Percentiles rank a stretch among this genome's conserved stretches.
Conservation (phyloP, 2,329 filamentous ascomycete species). For the Elsinoe arachidis region DNA sequence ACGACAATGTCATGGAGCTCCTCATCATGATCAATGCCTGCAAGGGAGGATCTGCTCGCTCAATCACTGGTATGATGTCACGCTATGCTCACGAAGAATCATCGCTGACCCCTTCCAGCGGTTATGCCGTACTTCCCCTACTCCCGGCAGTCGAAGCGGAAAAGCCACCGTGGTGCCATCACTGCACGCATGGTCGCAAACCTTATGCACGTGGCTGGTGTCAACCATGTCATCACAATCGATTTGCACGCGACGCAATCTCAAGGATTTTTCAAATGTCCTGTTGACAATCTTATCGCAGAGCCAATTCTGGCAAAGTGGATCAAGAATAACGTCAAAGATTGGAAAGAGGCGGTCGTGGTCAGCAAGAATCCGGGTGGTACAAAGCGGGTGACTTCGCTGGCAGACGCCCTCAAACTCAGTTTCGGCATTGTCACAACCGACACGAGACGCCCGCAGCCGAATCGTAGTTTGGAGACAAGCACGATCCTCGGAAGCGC, state of each 20-base stretch:
- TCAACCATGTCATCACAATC: constrained; percentile 95
- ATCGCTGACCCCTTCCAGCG: constrained; percentile 41
- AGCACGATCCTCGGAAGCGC: constrained; percentile 61
- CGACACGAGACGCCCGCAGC: constrained; percentile 51
- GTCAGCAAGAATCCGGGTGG: constrained; percentile 98
- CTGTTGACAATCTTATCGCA: constrained; percentile 93
- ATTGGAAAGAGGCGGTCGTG: constrained; percentile 87
- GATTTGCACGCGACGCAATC: constrained; percentile 91
- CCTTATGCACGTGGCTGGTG: constrained; percentile 81
- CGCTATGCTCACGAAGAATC: background rate
- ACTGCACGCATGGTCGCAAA: constrained; percentile 97
- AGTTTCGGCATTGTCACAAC: constrained; percentile 97
- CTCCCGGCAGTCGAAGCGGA: constrained; percentile 98
- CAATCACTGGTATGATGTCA: constrained; percentile 69
- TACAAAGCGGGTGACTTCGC: constrained; percentile 90
- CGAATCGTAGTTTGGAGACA: constrained; percentile 55
- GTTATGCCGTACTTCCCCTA: constrained; percentile 97
- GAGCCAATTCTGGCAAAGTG: constrained; percentile 92
- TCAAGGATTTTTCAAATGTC: constrained; percentile 98
- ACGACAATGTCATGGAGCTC: constrained; percentile 98
- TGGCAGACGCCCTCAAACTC: constrained; percentile 90
- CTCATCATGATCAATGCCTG: constrained; percentile 98
- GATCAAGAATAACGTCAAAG: constrained; percentile 80
- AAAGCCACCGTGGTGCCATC: constrained; percentile 90
- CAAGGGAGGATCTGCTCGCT: constrained; percentile 94